Evolutionary conservation across 73 alveolate genomes (phyloP), one percentile per base, ranked within the genome.

Genomic region (Tetrahymena thermophila): DNA sequence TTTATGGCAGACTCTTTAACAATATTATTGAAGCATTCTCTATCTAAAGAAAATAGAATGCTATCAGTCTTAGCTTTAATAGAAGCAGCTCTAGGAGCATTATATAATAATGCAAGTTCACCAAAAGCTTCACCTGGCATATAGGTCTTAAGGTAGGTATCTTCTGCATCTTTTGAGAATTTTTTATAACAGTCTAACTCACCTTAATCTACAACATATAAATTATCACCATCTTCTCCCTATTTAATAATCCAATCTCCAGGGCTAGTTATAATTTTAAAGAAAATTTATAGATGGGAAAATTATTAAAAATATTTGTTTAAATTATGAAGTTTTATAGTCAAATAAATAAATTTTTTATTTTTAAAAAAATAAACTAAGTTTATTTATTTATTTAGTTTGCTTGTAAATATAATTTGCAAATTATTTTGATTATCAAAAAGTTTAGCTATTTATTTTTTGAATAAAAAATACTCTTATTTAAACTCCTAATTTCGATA

Each of bases 201-300:
- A 16, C 99, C 99, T 43, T 96, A 85, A 94, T 98, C 99, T 16
- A 98, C 99, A 38, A 99, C 99, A 96, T 96, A 99, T 50, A 99
- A 96, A 84, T 96, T 98, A 96, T 98, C 99, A 11, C 99, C 99
- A 71, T 98, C 99, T 84, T 99, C 99, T 56, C 99, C 99, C 97
- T 99, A 99, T 43, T 95, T 97, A 84, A 99, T 98, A 89, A 98
- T 99, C 83, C 94, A 94, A 83, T 98, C 99, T 14, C 99, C 98
- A 21, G 97, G 97, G 40, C 94, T 94, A 19, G 93, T 58, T 94
- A 83, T 94, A 34, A 43, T 85, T 35, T 93, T n/a, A 15, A 1
- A 85, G 8, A 40, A 85, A 21, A 25, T 23, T 56, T 56, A 56
- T 1, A 0, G 0, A 23, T 9, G n/a, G n/a, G n/a, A n/a, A n/a